These are phyloP conservation scores for Eutrema salsugineum DNA, from an alignment of 441 rosid genomes.

Conservation along the genomic window DNA sequence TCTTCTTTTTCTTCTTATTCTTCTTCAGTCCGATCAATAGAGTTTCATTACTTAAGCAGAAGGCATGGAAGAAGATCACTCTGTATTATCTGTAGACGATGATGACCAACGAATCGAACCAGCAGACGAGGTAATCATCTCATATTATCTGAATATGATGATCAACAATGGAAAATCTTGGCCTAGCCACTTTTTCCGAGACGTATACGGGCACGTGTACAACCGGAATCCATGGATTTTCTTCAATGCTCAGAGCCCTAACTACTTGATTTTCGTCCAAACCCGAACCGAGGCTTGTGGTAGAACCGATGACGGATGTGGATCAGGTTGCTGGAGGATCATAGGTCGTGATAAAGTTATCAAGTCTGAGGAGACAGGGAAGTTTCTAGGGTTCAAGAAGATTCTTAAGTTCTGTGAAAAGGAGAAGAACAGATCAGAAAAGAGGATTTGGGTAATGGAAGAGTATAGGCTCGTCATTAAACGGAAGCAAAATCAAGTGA, in stretches of 20 bases:
- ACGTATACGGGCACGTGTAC: not conserved
- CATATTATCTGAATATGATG: not conserved
- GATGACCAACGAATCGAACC: not conserved
- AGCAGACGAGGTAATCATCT: not conserved
- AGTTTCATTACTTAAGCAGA: not conserved
- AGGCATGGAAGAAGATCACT: not conserved
- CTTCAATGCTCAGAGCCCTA: not conserved
- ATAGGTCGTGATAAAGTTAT: not conserved
- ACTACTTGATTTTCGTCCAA: not conserved
- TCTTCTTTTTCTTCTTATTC: too few species aligned
- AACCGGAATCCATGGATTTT: not conserved
- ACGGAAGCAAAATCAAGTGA: not conserved
- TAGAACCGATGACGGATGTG: not conserved
- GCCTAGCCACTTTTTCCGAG: not conserved
- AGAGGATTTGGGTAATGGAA: not conserved
- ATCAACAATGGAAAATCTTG: not conserved
- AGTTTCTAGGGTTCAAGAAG: not conserved
- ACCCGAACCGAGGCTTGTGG: not conserved
- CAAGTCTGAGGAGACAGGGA: not conserved
- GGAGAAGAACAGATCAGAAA: not conserved
- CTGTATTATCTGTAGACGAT: not conserved
- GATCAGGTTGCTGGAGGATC: constrained; percentile 4
- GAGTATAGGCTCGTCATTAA: not conserved
- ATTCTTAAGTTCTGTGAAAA: not conserved
- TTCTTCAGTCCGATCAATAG: not conserved